Evolutionary conservation across 140 eudicot species (phyloP).

Genomic region (Cichorium intybus): DNA sequence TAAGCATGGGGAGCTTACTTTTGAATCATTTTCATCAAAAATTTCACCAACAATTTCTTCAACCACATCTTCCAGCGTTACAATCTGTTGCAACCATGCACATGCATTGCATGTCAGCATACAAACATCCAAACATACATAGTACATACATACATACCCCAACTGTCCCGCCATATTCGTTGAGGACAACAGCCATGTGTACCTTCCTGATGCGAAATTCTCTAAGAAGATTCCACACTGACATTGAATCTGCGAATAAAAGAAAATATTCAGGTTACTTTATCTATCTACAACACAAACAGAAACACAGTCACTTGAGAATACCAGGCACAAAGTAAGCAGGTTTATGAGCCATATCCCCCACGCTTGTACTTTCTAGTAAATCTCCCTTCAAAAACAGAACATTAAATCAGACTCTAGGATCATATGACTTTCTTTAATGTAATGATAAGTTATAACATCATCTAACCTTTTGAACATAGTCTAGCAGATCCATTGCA

Average conservation of each 20-base stretch:
- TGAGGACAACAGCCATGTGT: slow-evolving; percentile 96
- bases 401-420: slow-evolving; percentile 24
- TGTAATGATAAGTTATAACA: no score
- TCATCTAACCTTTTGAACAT: slow-evolving; percentile 71
- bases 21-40: slow-evolving; percentile 96
- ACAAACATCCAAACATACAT: not conserved
- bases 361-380: slow-evolving; percentile 71
- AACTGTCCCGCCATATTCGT: slow-evolving; percentile 93
- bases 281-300: no score
- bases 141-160: slow-evolving; percentile 67
- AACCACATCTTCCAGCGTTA: slow-evolving; percentile 92
- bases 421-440: slow-evolving; percentile 12
- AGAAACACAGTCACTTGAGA: no score
- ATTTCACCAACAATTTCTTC: slow-evolving; percentile 99
- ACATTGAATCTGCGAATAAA: slow-evolving; percentile 79
- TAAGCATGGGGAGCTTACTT: slow-evolving; percentile 47
- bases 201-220: slow-evolving; percentile 98
- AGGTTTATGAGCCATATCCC: slow-evolving; percentile 94
- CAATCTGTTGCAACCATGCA: slow-evolving; percentile 55
- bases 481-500: slow-evolving; percentile 97
- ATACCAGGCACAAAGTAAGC: slow-evolving; percentile 97
- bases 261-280: not conserved
- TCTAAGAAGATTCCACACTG: slow-evolving; percentile 99
- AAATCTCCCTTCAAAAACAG: slow-evolving; percentile 78
- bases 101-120: not conserved